Base-by-base conservation (phyloP, 83 land plant species). In the Picea mariana region DNA sequence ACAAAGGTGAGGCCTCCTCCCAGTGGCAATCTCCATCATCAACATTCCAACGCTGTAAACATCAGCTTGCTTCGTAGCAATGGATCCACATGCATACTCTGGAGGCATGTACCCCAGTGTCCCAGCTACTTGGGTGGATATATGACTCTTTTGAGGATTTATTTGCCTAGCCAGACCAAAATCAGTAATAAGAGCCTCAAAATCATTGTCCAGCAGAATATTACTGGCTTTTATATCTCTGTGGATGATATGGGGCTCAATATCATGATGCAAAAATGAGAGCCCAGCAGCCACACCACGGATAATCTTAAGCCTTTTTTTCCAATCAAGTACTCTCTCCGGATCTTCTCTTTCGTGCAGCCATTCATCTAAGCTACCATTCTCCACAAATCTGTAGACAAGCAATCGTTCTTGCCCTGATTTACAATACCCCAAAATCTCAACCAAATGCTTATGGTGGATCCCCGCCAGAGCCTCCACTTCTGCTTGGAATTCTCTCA, bases 41-140 rank as follows among this genome's bases (percentile, higher is more conserved):
- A 80, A 47, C 81, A 80, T 65, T 61, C 81, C 81, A 80, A 80
- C 66, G 75, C 81, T 80, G 75, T 80, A 80, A 40, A 80, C 81
- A 64, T 80, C 81, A 13, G 31, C 81, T 49, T 80, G 67, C 26
- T 40, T 42, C 26, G 71, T 80, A 80, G 81, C 81, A 40, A n/a
- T 62, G 27, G 4, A 18, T 4, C 81, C 73, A 15, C 31, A 6
- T 5, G 26, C 55, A 65, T 63, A 63, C 88, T 93, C 95, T 79
- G 95, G 95, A 55, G 95, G 91, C 91, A 93, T 93, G 86, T 93
- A 91, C 55, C 93, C 95, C 89, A 89, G 85, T 34, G 95, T 93
- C 59, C 95, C 95, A 15, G 95, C 95, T 24, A 83, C 93, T 78
- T 91, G 93, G 1, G 95, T 93, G 40, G 93, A 93, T 40, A 91